Percentiles rank a stretch among this genome's conserved stretches.
Conservation (phyloP, 78 protist species). For the Chrysochromulina tobinii region DNA sequence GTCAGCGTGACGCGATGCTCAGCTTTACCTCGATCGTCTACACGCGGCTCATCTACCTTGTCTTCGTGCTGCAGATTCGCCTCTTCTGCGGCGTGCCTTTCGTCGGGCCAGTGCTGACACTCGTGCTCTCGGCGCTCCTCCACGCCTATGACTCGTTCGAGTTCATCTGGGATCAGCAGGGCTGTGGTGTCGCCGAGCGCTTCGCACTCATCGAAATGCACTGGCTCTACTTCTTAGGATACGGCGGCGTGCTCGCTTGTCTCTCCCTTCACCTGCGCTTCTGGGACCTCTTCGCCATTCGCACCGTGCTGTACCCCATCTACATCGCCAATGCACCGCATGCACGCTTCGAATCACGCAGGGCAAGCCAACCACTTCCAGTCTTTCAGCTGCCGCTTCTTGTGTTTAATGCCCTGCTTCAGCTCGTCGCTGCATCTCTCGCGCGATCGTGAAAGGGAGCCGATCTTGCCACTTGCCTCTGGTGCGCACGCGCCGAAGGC, state of each 20-base stretch:
- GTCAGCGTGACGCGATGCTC: not conserved
- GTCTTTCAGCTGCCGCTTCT: not conserved
- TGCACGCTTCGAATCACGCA: not conserved
- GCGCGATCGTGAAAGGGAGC: no score
- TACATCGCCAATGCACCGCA: not conserved
- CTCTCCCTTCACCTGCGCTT: not conserved
- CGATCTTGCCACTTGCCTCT: no score
- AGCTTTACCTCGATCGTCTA: not conserved
- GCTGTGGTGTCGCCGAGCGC: not conserved
- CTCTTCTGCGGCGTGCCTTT: not conserved
- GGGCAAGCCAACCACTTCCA: not conserved
- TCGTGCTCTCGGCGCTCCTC: constrained; percentile 4
- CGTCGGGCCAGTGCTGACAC: not conserved
- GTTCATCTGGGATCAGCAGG: not conserved
- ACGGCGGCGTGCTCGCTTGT: not conserved
- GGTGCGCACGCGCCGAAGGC: no score
- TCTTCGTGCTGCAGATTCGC: not conserved
- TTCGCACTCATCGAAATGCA: not conserved
- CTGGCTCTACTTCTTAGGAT: not conserved
- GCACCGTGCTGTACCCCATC: not conserved
- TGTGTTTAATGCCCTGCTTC: not conserved
- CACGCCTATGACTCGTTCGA: not conserved
- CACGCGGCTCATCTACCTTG: not conserved
- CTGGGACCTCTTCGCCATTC: not conserved
- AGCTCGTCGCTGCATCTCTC: not conserved